Conservation (phyloP, 2,329 filamentous ascomycete genomes). For the Aureobasidium sp. region DNA sequence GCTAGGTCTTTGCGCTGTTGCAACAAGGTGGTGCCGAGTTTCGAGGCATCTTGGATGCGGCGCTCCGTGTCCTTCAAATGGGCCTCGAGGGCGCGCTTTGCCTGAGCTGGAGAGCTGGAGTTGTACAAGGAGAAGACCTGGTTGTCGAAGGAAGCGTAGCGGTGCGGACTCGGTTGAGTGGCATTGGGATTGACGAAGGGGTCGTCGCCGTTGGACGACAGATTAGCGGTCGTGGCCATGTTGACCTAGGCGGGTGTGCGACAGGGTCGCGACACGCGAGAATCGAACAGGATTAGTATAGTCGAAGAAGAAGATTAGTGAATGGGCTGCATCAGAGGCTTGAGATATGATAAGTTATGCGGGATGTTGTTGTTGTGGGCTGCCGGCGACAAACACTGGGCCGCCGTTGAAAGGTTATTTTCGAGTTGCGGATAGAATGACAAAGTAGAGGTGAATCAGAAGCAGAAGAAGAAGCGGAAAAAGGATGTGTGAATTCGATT, state of each 20-base stretch:
- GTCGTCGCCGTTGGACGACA: conserved; percentile 1
- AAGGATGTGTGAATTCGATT: neutral
- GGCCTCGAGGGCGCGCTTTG: conserved; percentile 79
- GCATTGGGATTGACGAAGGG: conserved; percentile 4
- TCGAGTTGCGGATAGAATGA: neutral
- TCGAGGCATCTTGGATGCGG: conserved; percentile 82
- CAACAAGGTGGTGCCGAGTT: conserved; percentile 77
- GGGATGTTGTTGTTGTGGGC: conserved; percentile 8
- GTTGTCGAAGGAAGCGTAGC: conserved; percentile 76
- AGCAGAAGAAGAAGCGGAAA: neutral
- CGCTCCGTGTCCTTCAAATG: conserved; percentile 90
- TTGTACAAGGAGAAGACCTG: conserved; percentile 71
- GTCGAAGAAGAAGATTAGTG: conserved; percentile 1
- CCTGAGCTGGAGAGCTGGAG: conserved; percentile 70
- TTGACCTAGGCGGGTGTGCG: neutral
- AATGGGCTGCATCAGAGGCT: conserved; percentile 6
- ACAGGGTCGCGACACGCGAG: conserved; percentile 1
- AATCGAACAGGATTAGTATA: neutral
- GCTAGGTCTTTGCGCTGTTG: conserved; percentile 78
- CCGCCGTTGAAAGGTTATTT: conserved; percentile 5
- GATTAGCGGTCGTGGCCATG: conserved; percentile 2
- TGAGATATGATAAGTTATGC: neutral
- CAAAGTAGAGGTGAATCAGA: neutral
- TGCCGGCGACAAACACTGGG: neutral
- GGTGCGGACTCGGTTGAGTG: conserved; percentile 38